A percentile compares a stretch with the other conserved stretches of the same genome.
phyloP scores from a whole-genome alignment of 1,284 basidiomycete species.

The Cutaneotrichosporon cutaneum region DNA sequence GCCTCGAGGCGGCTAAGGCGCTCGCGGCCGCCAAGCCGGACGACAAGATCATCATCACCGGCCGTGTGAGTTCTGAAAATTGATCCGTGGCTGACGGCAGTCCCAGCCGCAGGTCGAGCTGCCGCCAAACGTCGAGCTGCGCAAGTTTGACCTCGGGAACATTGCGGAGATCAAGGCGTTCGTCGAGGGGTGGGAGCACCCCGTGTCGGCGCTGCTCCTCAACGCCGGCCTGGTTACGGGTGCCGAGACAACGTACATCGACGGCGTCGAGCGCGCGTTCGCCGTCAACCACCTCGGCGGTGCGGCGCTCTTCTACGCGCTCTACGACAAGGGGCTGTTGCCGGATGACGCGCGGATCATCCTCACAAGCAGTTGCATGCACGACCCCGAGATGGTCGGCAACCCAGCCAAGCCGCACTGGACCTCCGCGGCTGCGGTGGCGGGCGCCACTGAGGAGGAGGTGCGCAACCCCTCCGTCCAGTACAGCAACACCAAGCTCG shows the following conservation, averaged over 20 bases:
- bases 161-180: slow-evolving; percentile 4
- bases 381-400: slow-evolving; percentile 14
- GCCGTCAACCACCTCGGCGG: slow-evolving; percentile 32
- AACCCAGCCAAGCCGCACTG: slow-evolving; percentile 10
- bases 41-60: slow-evolving; percentile 1
- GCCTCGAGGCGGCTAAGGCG: slow-evolving; percentile 24
- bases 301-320: slow-evolving; percentile 27
- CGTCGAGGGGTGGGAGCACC: slow-evolving; percentile 9
- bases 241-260: neutral
- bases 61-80: neutral
- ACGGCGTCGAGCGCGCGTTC: slow-evolving; percentile 25
- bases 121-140: neutral
- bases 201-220: slow-evolving; percentile 8
- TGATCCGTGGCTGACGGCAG: neutral
- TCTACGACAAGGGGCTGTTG: slow-evolving; percentile 17
- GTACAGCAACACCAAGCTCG: slow-evolving; percentile 20
- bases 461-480: neutral
- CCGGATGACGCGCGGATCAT: slow-evolving; percentile 19
- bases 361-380: slow-evolving; percentile 19
- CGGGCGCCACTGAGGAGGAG: slow-evolving; percentile 11
- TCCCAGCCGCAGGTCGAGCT: neutral
- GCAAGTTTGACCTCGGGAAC: slow-evolving; percentile 11
- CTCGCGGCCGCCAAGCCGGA: slow-evolving; percentile 15
- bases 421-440: slow-evolving; percentile 24
- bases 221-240: slow-evolving; percentile 5